These are phyloP conservation scores for Phytophthora hybrid DNA, from an alignment of 352 stramenopile species.

Conservation along the genomic window DNA sequence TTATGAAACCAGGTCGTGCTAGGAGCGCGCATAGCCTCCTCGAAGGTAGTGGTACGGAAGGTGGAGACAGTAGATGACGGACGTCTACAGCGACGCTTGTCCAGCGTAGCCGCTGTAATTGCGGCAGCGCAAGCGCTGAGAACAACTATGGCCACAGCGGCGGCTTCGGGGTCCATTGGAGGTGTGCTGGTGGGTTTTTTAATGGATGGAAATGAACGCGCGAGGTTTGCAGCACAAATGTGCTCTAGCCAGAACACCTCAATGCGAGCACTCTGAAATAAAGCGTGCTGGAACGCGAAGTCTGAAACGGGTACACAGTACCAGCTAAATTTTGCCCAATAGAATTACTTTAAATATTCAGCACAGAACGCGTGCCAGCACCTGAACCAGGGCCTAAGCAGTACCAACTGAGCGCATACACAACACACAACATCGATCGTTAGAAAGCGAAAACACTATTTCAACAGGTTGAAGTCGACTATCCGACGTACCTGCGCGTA, in stretches of 20 bases:
- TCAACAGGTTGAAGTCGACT: background rate
- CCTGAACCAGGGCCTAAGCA: background rate
- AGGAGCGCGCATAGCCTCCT: background rate
- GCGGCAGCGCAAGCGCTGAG: too few relatives aligned
- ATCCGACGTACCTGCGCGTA: constrained; percentile 38
- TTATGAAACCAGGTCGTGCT: constrained; percentile 11
- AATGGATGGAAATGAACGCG: too few relatives aligned
- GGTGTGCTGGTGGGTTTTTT: too few relatives aligned
- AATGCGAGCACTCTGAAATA: background rate
- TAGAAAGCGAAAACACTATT: background rate
- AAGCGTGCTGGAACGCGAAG: background rate
- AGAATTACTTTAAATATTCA: background rate
- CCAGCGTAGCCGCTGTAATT: too few relatives aligned
- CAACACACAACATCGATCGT: constrained; percentile 7
- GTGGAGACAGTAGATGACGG: background rate
- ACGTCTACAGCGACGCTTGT: background rate
- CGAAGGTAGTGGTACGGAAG: too few relatives aligned
- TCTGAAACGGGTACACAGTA: background rate
- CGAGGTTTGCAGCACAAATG: too few relatives aligned
- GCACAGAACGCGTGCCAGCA: background rate
- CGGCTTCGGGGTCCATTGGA: too few relatives aligned
- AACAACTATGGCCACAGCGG: too few relatives aligned
- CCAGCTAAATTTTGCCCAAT: background rate
- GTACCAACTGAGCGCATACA: background rate
- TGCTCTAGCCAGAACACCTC: constrained; percentile 15